Conservation (phyloP, 768 basidiomycete species). For the Gloeopeniophorella convolvens region DNA sequence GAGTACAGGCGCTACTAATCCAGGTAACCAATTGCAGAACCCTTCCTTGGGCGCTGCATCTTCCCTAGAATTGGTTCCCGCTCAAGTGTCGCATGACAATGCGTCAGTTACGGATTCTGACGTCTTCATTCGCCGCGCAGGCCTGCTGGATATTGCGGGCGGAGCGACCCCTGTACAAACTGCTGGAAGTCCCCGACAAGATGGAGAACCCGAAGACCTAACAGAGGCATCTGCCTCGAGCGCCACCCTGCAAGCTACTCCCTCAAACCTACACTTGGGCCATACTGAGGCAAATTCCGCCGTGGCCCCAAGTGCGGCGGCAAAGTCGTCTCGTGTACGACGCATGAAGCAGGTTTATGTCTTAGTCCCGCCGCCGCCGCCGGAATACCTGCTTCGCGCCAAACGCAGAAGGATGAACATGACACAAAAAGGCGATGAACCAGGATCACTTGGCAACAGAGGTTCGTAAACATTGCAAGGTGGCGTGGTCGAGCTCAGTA, state of each 20-base stretch:
- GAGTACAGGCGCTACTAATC: too few species aligned
- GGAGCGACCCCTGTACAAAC: too few species aligned
- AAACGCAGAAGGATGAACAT: slow-evolving; percentile 9
- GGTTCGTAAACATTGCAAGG: slow-evolving; percentile 9
- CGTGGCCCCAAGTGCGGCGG: background rate
- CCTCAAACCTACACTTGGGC: too few species aligned
- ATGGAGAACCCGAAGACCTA: too few species aligned
- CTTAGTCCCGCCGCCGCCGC: slow-evolving; percentile 1
- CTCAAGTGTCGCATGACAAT: background rate
- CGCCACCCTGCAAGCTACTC: too few species aligned
- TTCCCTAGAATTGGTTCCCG: background rate
- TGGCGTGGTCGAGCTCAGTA: slow-evolving; percentile 3
- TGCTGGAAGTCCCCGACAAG: too few species aligned
- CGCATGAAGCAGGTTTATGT: slow-evolving; percentile 6
- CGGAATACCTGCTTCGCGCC: slow-evolving; percentile 13
- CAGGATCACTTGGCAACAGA: background rate
- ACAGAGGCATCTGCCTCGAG: too few species aligned
- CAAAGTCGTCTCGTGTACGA: background rate
- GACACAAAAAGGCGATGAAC: background rate
- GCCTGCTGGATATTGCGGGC: slow-evolving; percentile 1
- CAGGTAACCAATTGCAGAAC: too few species aligned
- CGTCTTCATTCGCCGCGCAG: slow-evolving; percentile 4
- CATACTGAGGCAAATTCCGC: too few species aligned
- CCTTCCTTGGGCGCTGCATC: background rate
- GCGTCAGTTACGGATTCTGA: background rate